Percentiles rank a stretch among this genome's conserved stretches.
Conservation (phyloP, 2,329 filamentous ascomycete species). For the Alternaria triticimaculans region DNA sequence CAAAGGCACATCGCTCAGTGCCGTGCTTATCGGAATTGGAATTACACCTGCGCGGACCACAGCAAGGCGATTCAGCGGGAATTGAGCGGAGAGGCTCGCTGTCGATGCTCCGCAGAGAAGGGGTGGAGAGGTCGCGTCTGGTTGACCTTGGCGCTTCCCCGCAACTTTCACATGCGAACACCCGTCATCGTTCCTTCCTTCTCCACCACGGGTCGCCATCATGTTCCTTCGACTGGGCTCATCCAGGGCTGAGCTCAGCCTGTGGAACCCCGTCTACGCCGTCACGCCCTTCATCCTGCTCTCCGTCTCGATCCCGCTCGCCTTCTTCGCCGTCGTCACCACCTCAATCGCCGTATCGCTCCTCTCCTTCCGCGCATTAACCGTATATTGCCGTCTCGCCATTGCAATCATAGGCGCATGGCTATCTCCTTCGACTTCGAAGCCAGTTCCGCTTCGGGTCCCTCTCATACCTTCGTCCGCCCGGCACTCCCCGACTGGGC, state of each 20-base stretch:
- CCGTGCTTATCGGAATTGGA: conserved; percentile 33
- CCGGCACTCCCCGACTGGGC: conserved; percentile 32
- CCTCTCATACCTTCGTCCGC: conserved; percentile 15
- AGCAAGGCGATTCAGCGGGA: conserved; percentile 22
- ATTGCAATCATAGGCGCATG: conserved; percentile 49
- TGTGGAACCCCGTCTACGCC: conserved; percentile 42
- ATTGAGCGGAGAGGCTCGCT: conserved; percentile 1
- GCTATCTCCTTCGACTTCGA: conserved; percentile 35
- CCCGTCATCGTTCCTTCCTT: neutral
- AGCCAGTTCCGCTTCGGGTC: conserved; percentile 20
- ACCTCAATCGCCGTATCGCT: conserved; percentile 48
- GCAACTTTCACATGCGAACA: conserved; percentile 28
- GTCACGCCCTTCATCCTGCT: conserved; percentile 47
- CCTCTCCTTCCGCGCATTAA: conserved; percentile 48
- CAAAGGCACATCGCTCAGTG: conserved; percentile 43
- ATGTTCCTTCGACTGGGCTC: conserved; percentile 25
- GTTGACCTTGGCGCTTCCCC: conserved; percentile 17
- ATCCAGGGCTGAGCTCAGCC: conserved; percentile 22
- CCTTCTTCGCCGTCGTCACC: conserved; percentile 48
- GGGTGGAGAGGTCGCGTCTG: neutral
- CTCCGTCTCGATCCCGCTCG: conserved; percentile 49
- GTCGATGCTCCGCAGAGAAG: neutral
- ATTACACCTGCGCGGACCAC: conserved; percentile 29
- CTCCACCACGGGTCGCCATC: neutral
- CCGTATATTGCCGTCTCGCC: conserved; percentile 53